Percentiles rank a stretch among this genome's conserved stretches.
Conservation (phyloP, 495 filamentous ascomycete species). For the Xylaria grammica region DNA sequence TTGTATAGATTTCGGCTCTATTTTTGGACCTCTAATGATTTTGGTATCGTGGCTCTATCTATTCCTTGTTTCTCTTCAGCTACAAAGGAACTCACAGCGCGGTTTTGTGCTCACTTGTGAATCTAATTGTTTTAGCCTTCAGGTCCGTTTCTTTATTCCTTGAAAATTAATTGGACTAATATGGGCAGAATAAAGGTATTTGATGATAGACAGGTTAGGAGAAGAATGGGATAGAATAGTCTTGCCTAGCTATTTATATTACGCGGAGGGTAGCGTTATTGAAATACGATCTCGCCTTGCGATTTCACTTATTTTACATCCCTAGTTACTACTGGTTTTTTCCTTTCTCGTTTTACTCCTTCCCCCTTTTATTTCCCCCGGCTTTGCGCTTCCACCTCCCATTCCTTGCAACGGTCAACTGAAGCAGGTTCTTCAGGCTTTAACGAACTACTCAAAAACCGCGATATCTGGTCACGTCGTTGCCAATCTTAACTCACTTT, state of each 20-base stretch:
- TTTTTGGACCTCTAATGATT: not conserved
- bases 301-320: not conserved
- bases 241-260: not conserved
- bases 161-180: not conserved
- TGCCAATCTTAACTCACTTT: too few species aligned
- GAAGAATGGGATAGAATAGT: slow-evolving; percentile 8
- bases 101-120: slow-evolving; percentile 8
- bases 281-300: not conserved
- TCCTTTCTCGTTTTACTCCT: too few species aligned
- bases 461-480: not conserved
- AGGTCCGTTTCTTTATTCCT: not conserved
- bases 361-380: not conserved
- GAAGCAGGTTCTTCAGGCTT: slow-evolving; percentile 17
- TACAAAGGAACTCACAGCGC: not conserved
- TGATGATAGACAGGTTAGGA: not conserved
- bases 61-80: not conserved
- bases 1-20: not conserved
- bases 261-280: not conserved
- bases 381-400: not conserved
- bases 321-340: not conserved
- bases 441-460: not conserved
- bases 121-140: slow-evolving; percentile 10
- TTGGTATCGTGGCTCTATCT: not conserved
- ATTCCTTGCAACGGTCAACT: not conserved
- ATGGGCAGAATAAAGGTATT: not conserved